A percentile compares a stretch with the other conserved stretches of the same genome.
Conservation (phyloP, 257 asterid genomes). For the Solanum infundibuliforme region DNA sequence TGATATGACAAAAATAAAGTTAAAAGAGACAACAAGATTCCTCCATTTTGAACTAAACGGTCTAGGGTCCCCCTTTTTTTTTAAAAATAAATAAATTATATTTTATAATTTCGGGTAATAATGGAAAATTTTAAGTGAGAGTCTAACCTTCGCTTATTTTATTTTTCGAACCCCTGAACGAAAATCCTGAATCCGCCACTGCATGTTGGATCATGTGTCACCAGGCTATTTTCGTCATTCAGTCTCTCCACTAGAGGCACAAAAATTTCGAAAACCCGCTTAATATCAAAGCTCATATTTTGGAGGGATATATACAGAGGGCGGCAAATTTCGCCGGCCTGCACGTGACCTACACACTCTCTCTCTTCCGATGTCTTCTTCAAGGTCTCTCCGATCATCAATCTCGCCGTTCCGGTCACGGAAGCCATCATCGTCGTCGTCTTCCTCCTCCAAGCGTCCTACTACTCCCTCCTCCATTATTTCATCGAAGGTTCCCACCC, state of each 20-base stretch:
- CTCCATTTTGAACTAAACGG: not conserved
- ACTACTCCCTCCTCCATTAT: constrained; percentile 1
- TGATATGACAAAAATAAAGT: not conserved
- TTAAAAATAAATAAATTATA: too few species aligned
- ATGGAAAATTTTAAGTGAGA: not conserved
- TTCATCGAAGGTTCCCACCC: not conserved
- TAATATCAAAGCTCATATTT: not conserved
- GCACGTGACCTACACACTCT: not conserved
- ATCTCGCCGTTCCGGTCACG: constrained; percentile 27
- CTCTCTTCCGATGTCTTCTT: constrained; percentile 2
- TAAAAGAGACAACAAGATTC: not conserved
- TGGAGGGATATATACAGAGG: constrained; percentile 5
- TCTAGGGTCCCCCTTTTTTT: not conserved
- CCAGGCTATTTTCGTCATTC: not conserved
- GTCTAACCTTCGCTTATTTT: not conserved
- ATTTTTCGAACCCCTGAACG: accelerated
- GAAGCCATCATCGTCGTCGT: constrained; percentile 6
- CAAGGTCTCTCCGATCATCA: constrained; percentile 22
- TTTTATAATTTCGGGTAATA: too few species aligned
- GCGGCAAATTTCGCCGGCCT: constrained; percentile 15
- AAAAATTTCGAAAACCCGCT: not conserved
- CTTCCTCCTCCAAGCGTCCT: constrained; percentile 6
- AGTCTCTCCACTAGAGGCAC: not conserved
- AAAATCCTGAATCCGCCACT: too few species aligned
- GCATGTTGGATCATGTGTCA: not conserved